Percentiles rank a stretch among this genome's conserved stretches.
phyloP scores from a whole-genome alignment of 2,329 filamentous ascomycete species.

The Ophiostoma piceae region DNA sequence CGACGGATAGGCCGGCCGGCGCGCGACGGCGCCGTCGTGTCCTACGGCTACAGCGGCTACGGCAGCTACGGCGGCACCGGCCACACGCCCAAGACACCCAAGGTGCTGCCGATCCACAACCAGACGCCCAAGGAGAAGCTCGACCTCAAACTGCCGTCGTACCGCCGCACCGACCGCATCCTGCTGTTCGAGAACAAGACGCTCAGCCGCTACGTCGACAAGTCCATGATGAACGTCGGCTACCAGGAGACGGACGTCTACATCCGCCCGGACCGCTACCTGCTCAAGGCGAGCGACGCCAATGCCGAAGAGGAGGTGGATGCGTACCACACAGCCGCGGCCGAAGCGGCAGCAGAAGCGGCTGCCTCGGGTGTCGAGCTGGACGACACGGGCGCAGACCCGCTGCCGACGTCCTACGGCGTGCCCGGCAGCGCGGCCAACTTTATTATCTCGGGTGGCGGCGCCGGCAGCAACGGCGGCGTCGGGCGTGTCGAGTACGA shows the following conservation, averaged over 20 bases:
- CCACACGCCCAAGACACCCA: slow-evolving; percentile 51
- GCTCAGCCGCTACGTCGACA: slow-evolving; percentile 86
- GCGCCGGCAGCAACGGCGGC: slow-evolving; percentile 34
- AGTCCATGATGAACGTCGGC: slow-evolving; percentile 90
- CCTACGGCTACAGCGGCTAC: slow-evolving; percentile 42
- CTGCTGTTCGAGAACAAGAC: slow-evolving; percentile 77
- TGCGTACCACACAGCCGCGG: slow-evolving; percentile 37
- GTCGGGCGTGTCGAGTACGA: slow-evolving; percentile 93
- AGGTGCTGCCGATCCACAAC: slow-evolving; percentile 69
- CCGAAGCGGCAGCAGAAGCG: slow-evolving; percentile 47
- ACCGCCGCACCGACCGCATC: slow-evolving; percentile 73
- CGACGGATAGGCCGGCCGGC: slow-evolving; percentile 43
- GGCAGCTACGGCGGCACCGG: slow-evolving; percentile 34
- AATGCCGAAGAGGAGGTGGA: slow-evolving; percentile 57
- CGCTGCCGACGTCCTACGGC: slow-evolving; percentile 27
- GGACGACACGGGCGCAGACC: not conserved
- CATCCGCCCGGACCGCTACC: slow-evolving; percentile 65
- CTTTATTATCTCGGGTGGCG: slow-evolving; percentile 15
- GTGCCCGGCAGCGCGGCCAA: slow-evolving; percentile 44
- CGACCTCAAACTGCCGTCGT: slow-evolving; percentile 70
- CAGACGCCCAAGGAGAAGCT: slow-evolving; percentile 76
- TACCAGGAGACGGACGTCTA: slow-evolving; percentile 95
- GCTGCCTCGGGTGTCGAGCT: not conserved
- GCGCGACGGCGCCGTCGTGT: slow-evolving; percentile 47
- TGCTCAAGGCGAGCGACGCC: slow-evolving; percentile 60